Conservation (phyloP, 108 stramenopile species). For the Cyclotella kingstonii region DNA sequence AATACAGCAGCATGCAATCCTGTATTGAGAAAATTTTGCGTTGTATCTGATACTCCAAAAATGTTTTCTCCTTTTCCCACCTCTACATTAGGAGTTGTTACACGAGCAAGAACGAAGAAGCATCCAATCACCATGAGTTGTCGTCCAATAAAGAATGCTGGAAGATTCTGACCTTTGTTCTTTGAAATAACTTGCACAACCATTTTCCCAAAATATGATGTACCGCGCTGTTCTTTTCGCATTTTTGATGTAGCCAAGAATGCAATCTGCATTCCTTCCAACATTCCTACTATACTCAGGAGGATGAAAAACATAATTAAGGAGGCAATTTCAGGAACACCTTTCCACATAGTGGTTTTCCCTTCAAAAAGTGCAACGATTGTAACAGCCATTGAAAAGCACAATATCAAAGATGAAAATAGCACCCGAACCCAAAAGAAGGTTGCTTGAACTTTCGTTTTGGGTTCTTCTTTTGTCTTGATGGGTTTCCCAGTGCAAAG, state of each 20-base stretch:
- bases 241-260: conserved; percentile 74
- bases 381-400: conserved; percentile 58
- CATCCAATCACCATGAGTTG: conserved; percentile 66
- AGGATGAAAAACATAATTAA: conserved; percentile 58
- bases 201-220: conserved; percentile 46
- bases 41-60: conserved; percentile 56
- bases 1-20: conserved; percentile 68
- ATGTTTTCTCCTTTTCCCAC: conserved; percentile 45
- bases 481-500: conserved; percentile 46
- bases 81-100: conserved; percentile 53
- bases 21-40: conserved; percentile 64
- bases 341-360: conserved; percentile 65
- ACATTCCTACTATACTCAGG: conserved; percentile 56
- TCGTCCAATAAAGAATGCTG: conserved; percentile 71
- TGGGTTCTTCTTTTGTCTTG: conserved; percentile 56
- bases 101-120: conserved; percentile 72
- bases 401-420: conserved; percentile 39
- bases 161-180: conserved; percentile 56
- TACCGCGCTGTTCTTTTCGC: conserved; percentile 52
- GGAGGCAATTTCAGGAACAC: conserved; percentile 47
- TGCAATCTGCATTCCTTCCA: conserved; percentile 82
- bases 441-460: conserved; percentile 12
- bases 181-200: conserved; percentile 56
- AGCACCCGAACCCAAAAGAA: conserved; percentile 61
- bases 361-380: conserved; percentile 50